Base-by-base conservation (phyloP, 1,139 yeast genomes). In the Keqinozyma sinolaborantium region DNA sequence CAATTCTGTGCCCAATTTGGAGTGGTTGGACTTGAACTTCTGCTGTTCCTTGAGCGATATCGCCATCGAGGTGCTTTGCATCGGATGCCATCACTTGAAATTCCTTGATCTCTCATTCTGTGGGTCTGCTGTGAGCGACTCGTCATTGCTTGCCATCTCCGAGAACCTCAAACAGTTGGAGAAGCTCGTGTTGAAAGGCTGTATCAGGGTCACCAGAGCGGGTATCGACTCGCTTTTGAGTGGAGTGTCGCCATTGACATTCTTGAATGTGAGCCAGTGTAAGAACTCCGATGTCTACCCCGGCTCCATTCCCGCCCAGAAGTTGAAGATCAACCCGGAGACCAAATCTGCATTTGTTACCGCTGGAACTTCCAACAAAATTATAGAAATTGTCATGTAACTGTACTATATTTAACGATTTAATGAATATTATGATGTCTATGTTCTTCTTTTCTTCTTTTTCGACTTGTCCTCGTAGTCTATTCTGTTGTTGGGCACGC, bases 51-150 rank as follows among this genome's bases (percentile, higher is more conserved):
- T 83, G 32, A 75, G 84, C 2, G 90, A 83, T 48, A 68, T 75
- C 26, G 70, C 90, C 3, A 64, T 83, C 14, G 86, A 82, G 39
- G 77, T 79, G 1, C 55, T 83, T 19, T 70, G 83, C 36, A 57
- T 79, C 16, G 84, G 86, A 7, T 80, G 87, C 46, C 81, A 77
- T 29, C 57, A 66, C 15, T 55, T 83, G 34, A 53, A 64, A 32
- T 57, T 60, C 21, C 58, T 83, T 33, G 80, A 81, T 42, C 53
- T 83, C 31, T 78, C 86, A 9, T 83, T 81, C 48, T 83, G 92
- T 56, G 92, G 92, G 2, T 74, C 84, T 30, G 90, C 92, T 1
- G 87, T 83, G 4, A 78, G 86, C 47, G 92, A 83, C 48, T 70
- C 80, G 14, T 77, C 86, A 0, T 53, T 83, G 28, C 67, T 77